Evolutionary conservation across 2,329 filamentous ascomycete species (phyloP).

Genomic region (Ophiocordyceps sinensis): DNA sequence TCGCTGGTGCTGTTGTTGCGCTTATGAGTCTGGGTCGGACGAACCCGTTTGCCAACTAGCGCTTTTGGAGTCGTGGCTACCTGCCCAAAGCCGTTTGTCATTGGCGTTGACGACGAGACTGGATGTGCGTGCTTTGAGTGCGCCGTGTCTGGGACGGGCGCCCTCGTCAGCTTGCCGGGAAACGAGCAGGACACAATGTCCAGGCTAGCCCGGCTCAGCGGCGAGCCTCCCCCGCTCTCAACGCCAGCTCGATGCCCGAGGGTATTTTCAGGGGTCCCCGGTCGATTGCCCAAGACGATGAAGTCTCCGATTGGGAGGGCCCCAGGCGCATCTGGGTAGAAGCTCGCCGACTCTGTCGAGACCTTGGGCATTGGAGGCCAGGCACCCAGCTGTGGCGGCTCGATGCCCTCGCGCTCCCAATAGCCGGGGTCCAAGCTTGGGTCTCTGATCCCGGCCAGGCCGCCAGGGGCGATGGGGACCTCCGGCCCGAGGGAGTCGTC

Average conservation of each 20-base stretch:
- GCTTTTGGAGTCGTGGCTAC: slow-evolving; percentile 44
- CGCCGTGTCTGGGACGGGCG: slow-evolving; percentile 22
- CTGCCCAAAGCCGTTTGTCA: slow-evolving; percentile 30
- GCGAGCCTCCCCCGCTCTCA: slow-evolving; percentile 23
- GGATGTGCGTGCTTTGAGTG: slow-evolving; percentile 40
- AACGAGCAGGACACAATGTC: slow-evolving; percentile 52
- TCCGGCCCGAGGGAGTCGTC: slow-evolving; percentile 47
- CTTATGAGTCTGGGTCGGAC: slow-evolving; percentile 51
- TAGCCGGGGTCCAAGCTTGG: slow-evolving; percentile 38
- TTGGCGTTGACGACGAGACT: slow-evolving; percentile 31
- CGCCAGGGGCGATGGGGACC: slow-evolving; percentile 60
- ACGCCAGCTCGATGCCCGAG: slow-evolving; percentile 8
- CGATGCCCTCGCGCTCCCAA: slow-evolving; percentile 31
- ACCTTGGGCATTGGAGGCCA: slow-evolving; percentile 17
- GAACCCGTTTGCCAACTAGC: slow-evolving; percentile 42
- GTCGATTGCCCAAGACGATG: slow-evolving; percentile 27
- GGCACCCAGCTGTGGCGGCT: slow-evolving; percentile 29
- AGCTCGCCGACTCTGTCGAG: slow-evolving; percentile 9
- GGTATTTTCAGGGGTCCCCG: slow-evolving; percentile 30
- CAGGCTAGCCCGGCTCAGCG: slow-evolving; percentile 42
- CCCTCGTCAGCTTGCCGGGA: slow-evolving; percentile 34
- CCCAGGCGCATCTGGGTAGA: slow-evolving; percentile 30
- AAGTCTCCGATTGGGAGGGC: slow-evolving; percentile 32
- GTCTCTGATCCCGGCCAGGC: slow-evolving; percentile 48
- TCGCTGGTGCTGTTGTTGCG: slow-evolving; percentile 80